Evolutionary conservation across 768 basidiomycete genomes (phyloP).

Genomic region (Cyclocybe aegerita): DNA sequence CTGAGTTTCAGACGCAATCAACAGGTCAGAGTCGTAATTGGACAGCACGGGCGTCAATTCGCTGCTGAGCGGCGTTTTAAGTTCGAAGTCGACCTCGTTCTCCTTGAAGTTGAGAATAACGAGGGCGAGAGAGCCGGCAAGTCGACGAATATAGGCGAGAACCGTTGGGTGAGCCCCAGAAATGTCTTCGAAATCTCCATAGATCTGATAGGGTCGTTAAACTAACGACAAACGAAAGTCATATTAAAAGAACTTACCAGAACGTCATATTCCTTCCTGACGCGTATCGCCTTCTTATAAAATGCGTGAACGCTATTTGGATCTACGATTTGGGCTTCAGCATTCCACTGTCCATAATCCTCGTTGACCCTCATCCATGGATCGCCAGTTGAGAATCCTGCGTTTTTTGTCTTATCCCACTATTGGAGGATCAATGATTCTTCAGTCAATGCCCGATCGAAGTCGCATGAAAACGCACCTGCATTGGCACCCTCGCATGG

Average conservation of each 20-base stretch:
- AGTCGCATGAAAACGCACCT: constrained; percentile 33
- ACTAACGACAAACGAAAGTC: neutral
- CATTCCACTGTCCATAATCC: constrained; percentile 64
- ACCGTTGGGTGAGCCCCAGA: constrained; percentile 45
- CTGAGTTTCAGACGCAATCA: neutral
- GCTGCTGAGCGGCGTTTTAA: constrained; percentile 10
- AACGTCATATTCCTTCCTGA: constrained; percentile 54
- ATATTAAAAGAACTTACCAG: constrained; percentile 35
- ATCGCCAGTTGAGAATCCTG: constrained; percentile 61
- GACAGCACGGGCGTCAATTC: constrained; percentile 21
- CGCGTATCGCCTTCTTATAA: constrained; percentile 53
- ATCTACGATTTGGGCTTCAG: constrained; percentile 43
- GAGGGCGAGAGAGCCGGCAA: constrained; percentile 32
- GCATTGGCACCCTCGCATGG: constrained; percentile 70
- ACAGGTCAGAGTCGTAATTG: constrained; percentile 23
- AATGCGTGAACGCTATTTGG: constrained; percentile 56
- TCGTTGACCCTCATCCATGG: constrained; percentile 81
- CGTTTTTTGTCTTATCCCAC: constrained; percentile 58
- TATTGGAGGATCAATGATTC: constrained; percentile 18
- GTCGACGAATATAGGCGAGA: constrained; percentile 52
- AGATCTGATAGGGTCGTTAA: constrained; percentile 36
- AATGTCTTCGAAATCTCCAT: constrained; percentile 58
- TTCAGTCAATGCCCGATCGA: neutral
- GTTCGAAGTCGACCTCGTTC: constrained; percentile 18
- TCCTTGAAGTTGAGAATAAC: constrained; percentile 41